Evolutionary conservation across 495 filamentous ascomycete species (phyloP).

Genomic region (Apodospora peruviana): DNA sequence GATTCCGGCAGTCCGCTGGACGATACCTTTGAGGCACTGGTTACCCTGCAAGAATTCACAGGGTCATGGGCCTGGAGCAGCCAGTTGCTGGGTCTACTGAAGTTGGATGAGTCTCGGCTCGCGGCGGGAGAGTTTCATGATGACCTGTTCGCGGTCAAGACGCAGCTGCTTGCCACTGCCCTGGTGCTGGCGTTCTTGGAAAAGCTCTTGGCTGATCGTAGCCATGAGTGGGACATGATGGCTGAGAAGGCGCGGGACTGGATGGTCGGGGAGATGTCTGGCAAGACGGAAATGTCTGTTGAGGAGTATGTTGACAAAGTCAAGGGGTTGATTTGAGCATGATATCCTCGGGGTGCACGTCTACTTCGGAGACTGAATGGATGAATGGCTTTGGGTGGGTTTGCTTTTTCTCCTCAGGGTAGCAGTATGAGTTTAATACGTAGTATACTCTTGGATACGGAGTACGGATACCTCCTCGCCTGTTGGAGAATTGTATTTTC

Average conservation of each 20-base stretch:
- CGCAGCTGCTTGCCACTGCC: constrained; percentile 37
- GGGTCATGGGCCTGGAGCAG: constrained; percentile 38
- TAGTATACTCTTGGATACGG: too few relatives aligned
- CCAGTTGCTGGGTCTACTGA: constrained; percentile 9
- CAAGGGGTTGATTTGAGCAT: constrained; percentile 5
- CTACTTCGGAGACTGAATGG: not conserved
- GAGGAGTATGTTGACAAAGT: constrained; percentile 12
- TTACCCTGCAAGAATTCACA: constrained; percentile 45
- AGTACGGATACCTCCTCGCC: too few relatives aligned
- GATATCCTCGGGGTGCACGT: too few relatives aligned
- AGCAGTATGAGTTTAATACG: too few relatives aligned
- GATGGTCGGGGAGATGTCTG: constrained; percentile 15
- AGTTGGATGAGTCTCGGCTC: not conserved
- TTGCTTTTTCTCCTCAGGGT: not conserved
- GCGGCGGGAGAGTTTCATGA: constrained; percentile 3
- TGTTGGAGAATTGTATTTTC: too few relatives aligned
- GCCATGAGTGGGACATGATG: constrained; percentile 53
- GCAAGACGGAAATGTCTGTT: not conserved
- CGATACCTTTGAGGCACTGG: constrained; percentile 24
- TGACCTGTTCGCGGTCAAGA: not conserved
- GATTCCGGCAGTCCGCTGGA: too few relatives aligned
- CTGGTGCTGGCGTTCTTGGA: constrained; percentile 47
- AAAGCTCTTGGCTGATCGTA: constrained; percentile 26
- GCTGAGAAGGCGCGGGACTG: constrained; percentile 44
- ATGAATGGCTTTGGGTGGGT: not conserved